phyloP scores from a whole-genome alignment of 345 rosid genomes.

The Lepidium didymum region DNA sequence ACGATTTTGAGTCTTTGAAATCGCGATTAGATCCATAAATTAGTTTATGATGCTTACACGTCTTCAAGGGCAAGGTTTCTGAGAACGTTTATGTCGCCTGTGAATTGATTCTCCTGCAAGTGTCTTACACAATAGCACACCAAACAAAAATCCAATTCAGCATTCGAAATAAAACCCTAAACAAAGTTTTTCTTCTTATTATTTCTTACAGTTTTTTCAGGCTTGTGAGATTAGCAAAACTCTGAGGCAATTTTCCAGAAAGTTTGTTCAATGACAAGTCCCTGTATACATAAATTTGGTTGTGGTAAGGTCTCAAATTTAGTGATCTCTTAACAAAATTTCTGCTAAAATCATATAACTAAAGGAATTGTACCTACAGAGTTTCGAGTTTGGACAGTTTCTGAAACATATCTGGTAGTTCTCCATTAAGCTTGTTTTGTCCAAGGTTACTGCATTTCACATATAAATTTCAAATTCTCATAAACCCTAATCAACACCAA shows the following conservation, averaged over 20 bases:
- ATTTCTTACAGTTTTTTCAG: constrained; percentile 52
- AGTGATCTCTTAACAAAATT: not conserved
- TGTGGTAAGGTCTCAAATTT: not conserved
- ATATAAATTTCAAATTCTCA: not conserved
- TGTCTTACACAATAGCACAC: constrained; percentile 33
- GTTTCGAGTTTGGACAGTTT: constrained; percentile 57
- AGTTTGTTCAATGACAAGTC: constrained; percentile 65
- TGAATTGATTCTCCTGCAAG: constrained; percentile 68
- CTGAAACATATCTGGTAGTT: constrained; percentile 72
- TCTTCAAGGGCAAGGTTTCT: constrained; percentile 59
- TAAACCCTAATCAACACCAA: not conserved
- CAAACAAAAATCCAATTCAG: not conserved
- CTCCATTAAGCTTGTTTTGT: constrained; percentile 67
- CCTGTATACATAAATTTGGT: constrained; percentile 32
- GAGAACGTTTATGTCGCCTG: constrained; percentile 64
- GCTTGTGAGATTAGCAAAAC: constrained; percentile 55
- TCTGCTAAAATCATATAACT: not conserved
- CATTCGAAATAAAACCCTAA: not conserved
- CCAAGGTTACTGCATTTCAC: constrained; percentile 51
- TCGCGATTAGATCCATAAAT: not conserved
- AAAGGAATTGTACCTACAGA: constrained; percentile 53
- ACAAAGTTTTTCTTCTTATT: not conserved
- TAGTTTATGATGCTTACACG: constrained; percentile 41
- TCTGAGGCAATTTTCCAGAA: constrained; percentile 62
- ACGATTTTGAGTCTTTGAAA: not conserved